Conservation (phyloP, 2,329 filamentous ascomycete genomes). For the Neonectria punicea region DNA sequence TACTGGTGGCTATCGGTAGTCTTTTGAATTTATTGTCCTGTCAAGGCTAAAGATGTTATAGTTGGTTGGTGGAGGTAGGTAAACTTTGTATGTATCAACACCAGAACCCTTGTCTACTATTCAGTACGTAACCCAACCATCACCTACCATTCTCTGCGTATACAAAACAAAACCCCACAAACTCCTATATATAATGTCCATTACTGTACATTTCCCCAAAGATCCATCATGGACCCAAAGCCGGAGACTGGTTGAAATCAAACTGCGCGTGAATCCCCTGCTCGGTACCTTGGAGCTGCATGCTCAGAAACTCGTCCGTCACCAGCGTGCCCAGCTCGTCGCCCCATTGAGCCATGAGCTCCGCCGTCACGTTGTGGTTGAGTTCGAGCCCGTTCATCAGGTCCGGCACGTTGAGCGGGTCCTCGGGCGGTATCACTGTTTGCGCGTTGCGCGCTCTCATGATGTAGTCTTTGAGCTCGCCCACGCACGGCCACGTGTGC, state of each 20-base stretch:
- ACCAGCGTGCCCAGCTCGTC: constrained; percentile 49
- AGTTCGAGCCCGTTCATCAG: constrained; percentile 48
- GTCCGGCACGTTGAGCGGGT: constrained; percentile 46
- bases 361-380: constrained; percentile 35
- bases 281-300: constrained; percentile 45
- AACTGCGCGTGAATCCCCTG: constrained; percentile 41
- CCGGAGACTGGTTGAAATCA: constrained; percentile 44
- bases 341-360: constrained; percentile 43
- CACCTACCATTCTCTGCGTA: background rate
- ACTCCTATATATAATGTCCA: background rate
- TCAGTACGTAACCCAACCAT: background rate
- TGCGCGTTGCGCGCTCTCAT: constrained; percentile 46
- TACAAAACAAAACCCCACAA: background rate
- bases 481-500: constrained; percentile 58
- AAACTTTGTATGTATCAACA: background rate
- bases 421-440: constrained; percentile 45
- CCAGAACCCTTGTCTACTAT: background rate
- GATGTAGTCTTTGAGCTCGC: constrained; percentile 52
- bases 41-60: background rate
- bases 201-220: background rate
- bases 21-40: background rate
- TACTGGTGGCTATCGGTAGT: background rate
- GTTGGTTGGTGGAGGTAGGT: background rate
- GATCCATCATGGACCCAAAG: constrained; percentile 15
- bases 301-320: constrained; percentile 49